Evolutionary conservation across 2,329 filamentous ascomycete species (phyloP), one percentile per base, ranked within the genome.

Genomic region (Penicillium sp.): DNA sequence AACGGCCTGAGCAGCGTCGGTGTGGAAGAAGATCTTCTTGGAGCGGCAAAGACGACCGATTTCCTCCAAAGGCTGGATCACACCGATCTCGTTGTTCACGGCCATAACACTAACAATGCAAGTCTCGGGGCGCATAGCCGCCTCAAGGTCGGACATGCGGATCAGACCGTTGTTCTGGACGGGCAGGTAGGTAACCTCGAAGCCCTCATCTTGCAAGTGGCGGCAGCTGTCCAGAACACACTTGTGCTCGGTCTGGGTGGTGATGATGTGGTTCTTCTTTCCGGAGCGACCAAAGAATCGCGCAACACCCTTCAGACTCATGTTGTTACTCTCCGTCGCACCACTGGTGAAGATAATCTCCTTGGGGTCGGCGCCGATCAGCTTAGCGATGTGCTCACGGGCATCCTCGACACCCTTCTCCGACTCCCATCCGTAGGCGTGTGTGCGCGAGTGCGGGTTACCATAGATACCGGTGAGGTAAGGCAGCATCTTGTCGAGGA

Each of bases 281-380:
- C 92, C 92, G 2, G 86, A 87, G 54, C 91, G 86, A 62, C 91
- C 92, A 72, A 97, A 97, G 78, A 99, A 99, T 60, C 93, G 85
- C 18, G 94, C 92, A 8, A 99, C 93, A 60, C 94, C 94, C 79
- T 99, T 99, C 79, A 99, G 91, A 75, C 92, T 96, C 94, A 99
- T 99, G 70, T 99, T 99, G 78, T 99, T 99, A 72, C 92, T 97
- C 79, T 99, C 94, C 0, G 94, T 99, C 14, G 94, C 94, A 52
- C 94, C 94, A 67, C 92, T 97, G 6, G 94, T 99, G 77, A 99
- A 97, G 67, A 99, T 95, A 62, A 99, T 97, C 73, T 99, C 94
- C 77, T 99, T 99, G 5, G 94, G 81, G 72, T 99, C 92, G 27
- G 94, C 94, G 24, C 93, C 93, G 62, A 99, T 94, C 52, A 99